Evolutionary conservation across 495 filamentous ascomycete species (phyloP).

Genomic region (Podospora bellae-mahoneyi): DNA sequence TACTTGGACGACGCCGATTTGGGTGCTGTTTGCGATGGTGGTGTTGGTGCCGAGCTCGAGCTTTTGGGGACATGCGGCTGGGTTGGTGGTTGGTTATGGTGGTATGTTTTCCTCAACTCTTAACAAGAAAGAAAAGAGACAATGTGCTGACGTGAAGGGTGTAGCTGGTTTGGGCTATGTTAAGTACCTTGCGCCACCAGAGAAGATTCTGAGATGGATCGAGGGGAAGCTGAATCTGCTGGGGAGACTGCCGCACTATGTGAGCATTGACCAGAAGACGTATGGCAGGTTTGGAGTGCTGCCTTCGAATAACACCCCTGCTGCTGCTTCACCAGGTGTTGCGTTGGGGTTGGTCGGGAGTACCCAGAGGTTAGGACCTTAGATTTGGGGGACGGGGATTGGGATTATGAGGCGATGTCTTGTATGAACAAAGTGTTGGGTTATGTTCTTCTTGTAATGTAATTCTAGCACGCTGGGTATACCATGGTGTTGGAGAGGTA

Average conservation of each 20-base stretch:
- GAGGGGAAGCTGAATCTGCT: conserved; percentile 82
- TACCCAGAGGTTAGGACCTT: conserved; percentile 65
- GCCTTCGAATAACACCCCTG: conserved; percentile 50
- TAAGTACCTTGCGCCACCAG: conserved; percentile 78
- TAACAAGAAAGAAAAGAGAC: not conserved
- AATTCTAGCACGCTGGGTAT: not conserved
- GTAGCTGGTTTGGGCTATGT: conserved; percentile 79
- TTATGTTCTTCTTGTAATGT: conserved; percentile 1
- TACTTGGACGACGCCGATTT: conserved; percentile 85
- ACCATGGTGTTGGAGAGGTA: not conserved
- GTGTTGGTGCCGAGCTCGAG: conserved; percentile 76
- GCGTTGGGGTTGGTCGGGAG: conserved; percentile 58
- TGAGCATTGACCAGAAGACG: conserved; percentile 93
- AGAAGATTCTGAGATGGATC: conserved; percentile 74
- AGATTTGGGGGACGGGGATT: conserved; percentile 7
- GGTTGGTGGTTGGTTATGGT: conserved; percentile 75
- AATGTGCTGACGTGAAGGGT: conserved; percentile 10
- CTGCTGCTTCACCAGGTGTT: conserved; percentile 31
- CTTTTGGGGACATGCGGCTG: conserved; percentile 81
- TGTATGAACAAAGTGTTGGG: conserved; percentile 4
- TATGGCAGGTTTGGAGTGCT: conserved; percentile 90
- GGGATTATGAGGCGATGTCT: not conserved
- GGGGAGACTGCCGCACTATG: conserved; percentile 77
- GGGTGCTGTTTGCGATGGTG: conserved; percentile 64
- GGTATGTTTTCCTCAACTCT: conserved; percentile 53